Conservation (phyloP, 768 basidiomycete genomes). For the Hypsizygus marmoreus region DNA sequence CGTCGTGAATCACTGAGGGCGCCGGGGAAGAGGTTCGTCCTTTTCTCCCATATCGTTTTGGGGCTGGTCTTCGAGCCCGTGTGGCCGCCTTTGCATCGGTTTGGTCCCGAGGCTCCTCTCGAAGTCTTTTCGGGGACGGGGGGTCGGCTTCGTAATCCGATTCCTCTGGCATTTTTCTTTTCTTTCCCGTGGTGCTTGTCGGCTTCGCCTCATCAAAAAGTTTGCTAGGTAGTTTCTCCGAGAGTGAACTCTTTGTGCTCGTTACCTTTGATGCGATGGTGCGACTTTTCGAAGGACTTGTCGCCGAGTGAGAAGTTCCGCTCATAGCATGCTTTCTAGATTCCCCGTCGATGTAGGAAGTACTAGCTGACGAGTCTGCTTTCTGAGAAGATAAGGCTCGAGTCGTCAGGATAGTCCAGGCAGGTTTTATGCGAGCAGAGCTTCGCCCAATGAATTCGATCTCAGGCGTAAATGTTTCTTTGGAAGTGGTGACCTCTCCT, state of each 20-base stretch:
- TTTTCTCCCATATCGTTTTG: conserved; percentile 36
- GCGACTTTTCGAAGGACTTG: background rate
- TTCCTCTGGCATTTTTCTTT: conserved; percentile 8
- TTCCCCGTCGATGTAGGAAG: no score
- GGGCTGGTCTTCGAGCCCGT: conserved; percentile 8
- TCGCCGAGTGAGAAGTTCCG: background rate
- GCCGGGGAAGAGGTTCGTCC: conserved; percentile 32
- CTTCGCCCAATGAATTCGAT: no score
- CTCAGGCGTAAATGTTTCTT: no score
- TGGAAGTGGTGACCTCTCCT: background rate
- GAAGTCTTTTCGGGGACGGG: conserved; percentile 12
- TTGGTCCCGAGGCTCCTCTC: background rate
- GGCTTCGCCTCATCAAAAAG: no score
- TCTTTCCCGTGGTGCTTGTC: background rate
- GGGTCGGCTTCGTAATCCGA: background rate
- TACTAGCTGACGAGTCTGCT: no score
- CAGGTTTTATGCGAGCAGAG: no score
- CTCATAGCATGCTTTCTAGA: no score
- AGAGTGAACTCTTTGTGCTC: no score
- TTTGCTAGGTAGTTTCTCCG: no score
- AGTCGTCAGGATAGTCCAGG: no score
- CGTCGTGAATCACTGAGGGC: conserved; percentile 3
- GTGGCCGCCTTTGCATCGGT: background rate
- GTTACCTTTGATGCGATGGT: no score
- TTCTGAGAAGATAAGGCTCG: no score